Evolutionary conservation across 345 rosid genomes (phyloP).

Genomic region (Euclidium syriacum): DNA sequence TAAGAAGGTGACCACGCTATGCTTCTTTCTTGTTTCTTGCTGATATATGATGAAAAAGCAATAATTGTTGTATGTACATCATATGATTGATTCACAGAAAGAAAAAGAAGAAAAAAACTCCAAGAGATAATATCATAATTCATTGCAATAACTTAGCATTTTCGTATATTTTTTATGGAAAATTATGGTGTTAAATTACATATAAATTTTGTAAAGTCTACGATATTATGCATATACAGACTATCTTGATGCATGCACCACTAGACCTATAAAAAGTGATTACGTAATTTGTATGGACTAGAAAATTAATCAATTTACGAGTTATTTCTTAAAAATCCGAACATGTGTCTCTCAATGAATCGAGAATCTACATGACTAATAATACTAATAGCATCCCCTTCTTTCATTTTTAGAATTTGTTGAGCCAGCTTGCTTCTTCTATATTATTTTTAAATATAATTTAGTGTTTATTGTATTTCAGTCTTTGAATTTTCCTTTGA

Average conservation of each 20-base stretch:
- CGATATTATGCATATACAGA: no score
- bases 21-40: slow-evolving; percentile 10
- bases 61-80: neutral
- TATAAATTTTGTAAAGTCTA: no score
- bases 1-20: slow-evolving; percentile 18
- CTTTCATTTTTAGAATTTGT: neutral
- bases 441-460: neutral
- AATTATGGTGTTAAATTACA: no score
- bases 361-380: neutral
- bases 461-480: neutral
- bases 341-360: neutral
- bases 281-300: neutral
- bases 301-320: neutral
- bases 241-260: neutral
- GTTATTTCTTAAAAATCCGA: neutral
- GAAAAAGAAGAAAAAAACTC: neutral
- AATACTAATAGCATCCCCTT: neutral
- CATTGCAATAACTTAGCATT: no score
- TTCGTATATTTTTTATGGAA: no score
- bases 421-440: slow-evolving; percentile 6
- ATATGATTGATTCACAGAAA: slow-evolving; percentile 7
- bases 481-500: neutral
- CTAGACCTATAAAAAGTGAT: neutral
- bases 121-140: neutral
- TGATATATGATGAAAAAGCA: neutral